Evolutionary conservation across 2,329 filamentous ascomycete species (phyloP), one percentile per base, ranked within the genome.

Genomic region (Monosporascus sp.): DNA sequence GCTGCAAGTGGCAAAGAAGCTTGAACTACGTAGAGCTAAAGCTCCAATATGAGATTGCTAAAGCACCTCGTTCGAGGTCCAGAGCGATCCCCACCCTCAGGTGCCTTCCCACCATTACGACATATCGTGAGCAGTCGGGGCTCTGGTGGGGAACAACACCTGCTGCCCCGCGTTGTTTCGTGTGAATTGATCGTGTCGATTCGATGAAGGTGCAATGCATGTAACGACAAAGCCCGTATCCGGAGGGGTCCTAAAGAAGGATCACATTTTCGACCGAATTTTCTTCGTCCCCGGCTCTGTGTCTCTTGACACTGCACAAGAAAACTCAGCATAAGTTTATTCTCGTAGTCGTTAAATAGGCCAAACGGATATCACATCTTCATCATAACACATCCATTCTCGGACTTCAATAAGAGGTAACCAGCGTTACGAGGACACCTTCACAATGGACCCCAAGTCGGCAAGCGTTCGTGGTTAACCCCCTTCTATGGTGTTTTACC

Each of bases 371-470:
- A 35, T 11, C 31, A 35, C 11, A 35, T 14, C 5, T 14, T 14
- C 31, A 14, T 14, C 11, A 35, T 35, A 1, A 5, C 5, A 14
- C 31, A 11, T 35, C 11, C 5, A 35, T 35, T 35, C 31, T 35
- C 14, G 31, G 31, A 14, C 11, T 35, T 35, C 31, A 14, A 35
- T 14, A 5, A 35, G 3, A 35, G 31, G 31, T 35, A 43, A 15
- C 11, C 39, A 20, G 22, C 18, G 11, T 43, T 20, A 5, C 39
- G 18, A 20, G 20, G 20, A 18, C 6, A 46, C 3, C 43, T 6
- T n/a, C 43, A 46, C 22, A 27, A 65, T 65, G 63, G 62, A 62
- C 53, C 60, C 63, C 18, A 63, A 63, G 41, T 58, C 60, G 9
- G 57, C 60, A 27, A 65, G 63, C 55, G 62, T 64, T 50, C 49